Base-by-base conservation (phyloP, 768 basidiomycete species). In the Leccinum longicurvipes region DNA sequence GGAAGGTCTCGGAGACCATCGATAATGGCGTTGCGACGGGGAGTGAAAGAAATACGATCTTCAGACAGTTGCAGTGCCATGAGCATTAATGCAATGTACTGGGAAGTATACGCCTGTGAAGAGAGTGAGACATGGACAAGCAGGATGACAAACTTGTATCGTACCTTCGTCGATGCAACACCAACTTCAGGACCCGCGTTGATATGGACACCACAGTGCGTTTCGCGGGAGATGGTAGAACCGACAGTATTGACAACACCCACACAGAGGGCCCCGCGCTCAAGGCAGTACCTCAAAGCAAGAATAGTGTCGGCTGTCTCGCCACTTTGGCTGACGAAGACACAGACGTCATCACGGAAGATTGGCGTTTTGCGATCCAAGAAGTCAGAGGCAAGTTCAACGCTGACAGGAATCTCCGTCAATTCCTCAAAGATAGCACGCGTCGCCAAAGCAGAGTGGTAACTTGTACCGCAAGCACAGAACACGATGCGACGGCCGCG, bases 241-340 rank as follows among this genome's bases (percentile, higher is more conserved):
- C 97, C 97, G 65, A 99, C 97, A 32, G 93, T 95, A 79, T 99
- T 98, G 73, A 99, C 94, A 50, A 98, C 91, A 77, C 97, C 97
- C 46, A 99, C 83, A 69, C 91, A 95, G 44, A 99, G 84, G 8
- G 97, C 96, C 45, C 97, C 97, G 56, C 97, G 83, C 71, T 99
- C 97, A 67, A 97, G 72, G 74, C 95, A 98, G 78, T 99, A 99
- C 57, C 91, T 85, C 77, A 99, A 76, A 24, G 95, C 93, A 61
- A 99, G 77, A 74, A 99, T 96, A 25, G 93, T 98, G 70, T 99
- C 97, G 36, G 97, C 97, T 1, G 97, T 99, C 79, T 98, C 97
- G 57, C 97, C 97, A 62, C 93, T 96, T 75, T 99, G 97, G 60
- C 91, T 93, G 61, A 99, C 79, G 77, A 98, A 97, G 62, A 98